Percentiles rank a stretch among this genome's conserved stretches.
phyloP scores from a whole-genome alignment of 768 basidiomycete species.

The Lactarius tabidus region DNA sequence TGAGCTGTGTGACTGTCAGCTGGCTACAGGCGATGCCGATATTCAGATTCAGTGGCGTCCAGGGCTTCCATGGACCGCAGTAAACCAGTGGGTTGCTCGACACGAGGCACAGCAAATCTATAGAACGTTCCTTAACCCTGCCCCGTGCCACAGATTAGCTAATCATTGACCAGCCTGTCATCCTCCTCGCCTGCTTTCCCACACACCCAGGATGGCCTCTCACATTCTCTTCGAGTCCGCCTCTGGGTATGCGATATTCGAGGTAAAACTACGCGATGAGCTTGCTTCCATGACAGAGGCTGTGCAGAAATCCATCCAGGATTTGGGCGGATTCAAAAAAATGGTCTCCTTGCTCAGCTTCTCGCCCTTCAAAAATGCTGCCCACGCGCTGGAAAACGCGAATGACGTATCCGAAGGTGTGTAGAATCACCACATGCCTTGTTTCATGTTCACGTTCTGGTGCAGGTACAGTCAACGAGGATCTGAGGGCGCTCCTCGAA shows the following conservation, averaged over 20 bases:
- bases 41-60: no score
- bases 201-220: constrained; percentile 54
- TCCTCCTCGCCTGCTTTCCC: background rate
- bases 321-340: constrained; percentile 85
- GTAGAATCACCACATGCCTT: constrained; percentile 27
- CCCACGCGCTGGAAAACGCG: constrained; percentile 90
- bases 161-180: no score
- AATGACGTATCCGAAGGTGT: constrained; percentile 95
- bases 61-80: background rate
- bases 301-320: constrained; percentile 82
- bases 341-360: constrained; percentile 91
- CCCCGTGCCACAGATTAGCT: background rate
- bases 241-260: constrained; percentile 91
- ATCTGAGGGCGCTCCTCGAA: constrained; percentile 79
- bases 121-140: constrained; percentile 9
- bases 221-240: constrained; percentile 92
- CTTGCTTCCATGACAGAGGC: constrained; percentile 74
- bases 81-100: background rate
- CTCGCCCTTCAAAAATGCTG: constrained; percentile 90
- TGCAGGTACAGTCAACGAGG: constrained; percentile 79
- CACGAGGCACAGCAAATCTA: constrained; percentile 15
- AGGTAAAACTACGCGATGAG: constrained; percentile 81
- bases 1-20: background rate
- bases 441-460: constrained; percentile 6
- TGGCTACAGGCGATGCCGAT: no score